A percentile compares a stretch with the other conserved stretches of the same genome.
phyloP scores from a whole-genome alignment of 176 grass and related monocot species.

The Luzula sylvatica region DNA sequence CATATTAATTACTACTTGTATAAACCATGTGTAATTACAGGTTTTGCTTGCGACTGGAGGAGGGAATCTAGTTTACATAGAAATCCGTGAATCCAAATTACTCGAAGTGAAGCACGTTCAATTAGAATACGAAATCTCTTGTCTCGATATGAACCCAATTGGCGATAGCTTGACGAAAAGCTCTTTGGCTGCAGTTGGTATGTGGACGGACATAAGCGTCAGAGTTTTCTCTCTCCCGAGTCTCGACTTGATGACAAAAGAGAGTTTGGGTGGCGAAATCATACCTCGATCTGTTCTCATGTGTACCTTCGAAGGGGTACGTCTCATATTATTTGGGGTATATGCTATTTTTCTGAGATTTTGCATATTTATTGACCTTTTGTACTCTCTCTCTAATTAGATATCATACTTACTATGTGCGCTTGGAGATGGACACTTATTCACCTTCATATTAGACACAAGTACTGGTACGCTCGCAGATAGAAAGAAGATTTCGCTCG shows the following conservation, averaged over 20 bases:
- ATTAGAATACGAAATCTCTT: conserved; percentile 90
- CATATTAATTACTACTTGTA: neutral
- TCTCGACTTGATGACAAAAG: conserved; percentile 67
- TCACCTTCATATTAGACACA: conserved; percentile 72
- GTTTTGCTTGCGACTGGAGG: conserved; percentile 85
- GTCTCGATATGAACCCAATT: conserved; percentile 79
- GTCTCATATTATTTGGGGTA: conserved; percentile 9
- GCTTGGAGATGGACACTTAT: conserved; percentile 90
- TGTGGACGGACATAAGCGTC: conserved; percentile 99
- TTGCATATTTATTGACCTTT: neutral
- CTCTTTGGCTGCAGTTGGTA: conserved; percentile 79
- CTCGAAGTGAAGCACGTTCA: conserved; percentile 79
- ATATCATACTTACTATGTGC: conserved; percentile 88
- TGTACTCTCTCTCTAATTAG: conserved; percentile 21
- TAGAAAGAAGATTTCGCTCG: conserved; percentile 93
- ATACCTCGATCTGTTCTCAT: conserved; percentile 93
- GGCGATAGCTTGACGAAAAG: conserved; percentile 52
- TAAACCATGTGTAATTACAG: conserved; percentile 29
- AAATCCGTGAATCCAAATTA: conserved; percentile 69
- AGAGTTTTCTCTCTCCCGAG: conserved; percentile 91
- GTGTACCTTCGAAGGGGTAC: conserved; percentile 94
- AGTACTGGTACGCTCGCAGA: conserved; percentile 56
- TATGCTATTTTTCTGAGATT: conserved; percentile 18
- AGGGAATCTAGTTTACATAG: conserved; percentile 96
- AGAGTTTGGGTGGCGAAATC: conserved; percentile 91